These are phyloP conservation scores for Lasiodiplodia gonubiensis DNA, from an alignment of 2,329 filamentous ascomycete genomes.

Conservation along the genomic window DNA sequence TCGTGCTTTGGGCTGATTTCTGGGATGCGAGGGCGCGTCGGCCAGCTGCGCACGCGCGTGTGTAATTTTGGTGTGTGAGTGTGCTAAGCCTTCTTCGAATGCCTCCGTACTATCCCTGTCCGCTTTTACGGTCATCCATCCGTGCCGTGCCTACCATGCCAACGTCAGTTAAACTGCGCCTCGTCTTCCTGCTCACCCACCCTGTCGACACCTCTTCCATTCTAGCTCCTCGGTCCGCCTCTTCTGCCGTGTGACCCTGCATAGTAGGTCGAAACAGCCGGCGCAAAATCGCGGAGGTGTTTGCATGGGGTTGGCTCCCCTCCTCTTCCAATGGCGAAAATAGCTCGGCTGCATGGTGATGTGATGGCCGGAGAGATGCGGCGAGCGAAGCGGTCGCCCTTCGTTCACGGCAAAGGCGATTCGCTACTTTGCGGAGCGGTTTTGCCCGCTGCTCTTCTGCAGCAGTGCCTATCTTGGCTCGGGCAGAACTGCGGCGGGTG, in stretches of 20 bases:
- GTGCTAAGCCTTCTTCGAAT: not conserved
- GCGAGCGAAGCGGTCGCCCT: not conserved
- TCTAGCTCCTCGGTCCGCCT: too few relatives aligned
- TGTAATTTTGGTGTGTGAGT: not conserved
- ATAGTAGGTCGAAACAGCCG: too few relatives aligned
- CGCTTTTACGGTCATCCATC: too few relatives aligned
- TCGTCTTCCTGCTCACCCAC: too few relatives aligned
- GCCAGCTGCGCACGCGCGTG: not conserved
- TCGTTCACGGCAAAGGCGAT: not conserved
- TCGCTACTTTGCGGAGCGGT: not conserved
- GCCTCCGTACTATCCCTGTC: not conserved
- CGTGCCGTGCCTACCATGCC: too few relatives aligned
- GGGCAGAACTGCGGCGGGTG: not conserved
- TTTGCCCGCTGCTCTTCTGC: not conserved
- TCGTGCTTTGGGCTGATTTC: not conserved
- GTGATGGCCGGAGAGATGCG: not conserved
- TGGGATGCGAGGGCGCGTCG: not conserved
- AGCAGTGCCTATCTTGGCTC: not conserved
- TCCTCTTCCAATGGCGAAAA: conserved; percentile 3
- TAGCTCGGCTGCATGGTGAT: conserved; percentile 10
- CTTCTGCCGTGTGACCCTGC: too few relatives aligned
- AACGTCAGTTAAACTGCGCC: too few relatives aligned
- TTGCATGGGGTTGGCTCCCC: too few relatives aligned
- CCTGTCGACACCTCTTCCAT: too few relatives aligned
- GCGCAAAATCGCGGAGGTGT: too few relatives aligned